Evolutionary conservation across 208 protist species (phyloP).

Genomic region (Vickermania spadyakhi): DNA sequence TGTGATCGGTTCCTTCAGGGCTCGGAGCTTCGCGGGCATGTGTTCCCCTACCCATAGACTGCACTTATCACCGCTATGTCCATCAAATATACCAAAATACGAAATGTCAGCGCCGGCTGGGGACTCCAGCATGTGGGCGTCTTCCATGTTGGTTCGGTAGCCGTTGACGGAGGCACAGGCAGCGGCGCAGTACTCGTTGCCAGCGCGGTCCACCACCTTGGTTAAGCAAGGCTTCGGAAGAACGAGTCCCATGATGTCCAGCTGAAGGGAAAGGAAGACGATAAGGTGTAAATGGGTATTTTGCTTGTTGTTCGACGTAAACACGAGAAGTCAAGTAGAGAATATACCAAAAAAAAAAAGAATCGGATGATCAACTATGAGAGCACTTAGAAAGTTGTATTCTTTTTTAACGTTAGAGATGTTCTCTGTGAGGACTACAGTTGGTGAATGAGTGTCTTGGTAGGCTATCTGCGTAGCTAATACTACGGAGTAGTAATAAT

Average conservation of each 20-base stretch:
- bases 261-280: slow-evolving; percentile 1
- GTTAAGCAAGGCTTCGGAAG: slow-evolving; percentile 81
- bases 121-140: slow-evolving; percentile 68
- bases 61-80: slow-evolving; percentile 79
- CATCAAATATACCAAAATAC: slow-evolving; percentile 88
- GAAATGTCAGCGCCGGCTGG: slow-evolving; percentile 16
- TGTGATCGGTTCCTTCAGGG: slow-evolving; percentile 37
- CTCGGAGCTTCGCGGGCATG: slow-evolving; percentile 38
- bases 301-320: neutral
- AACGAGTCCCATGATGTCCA: slow-evolving; percentile 51
- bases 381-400: slow-evolving; percentile 4
- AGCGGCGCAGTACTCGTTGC: slow-evolving; percentile 40
- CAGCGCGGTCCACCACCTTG: slow-evolving; percentile 73
- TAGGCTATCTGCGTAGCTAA: too few relatives aligned
- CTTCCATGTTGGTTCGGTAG: slow-evolving; percentile 83
- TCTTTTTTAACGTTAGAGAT: too few relatives aligned
- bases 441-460: too few relatives aligned
- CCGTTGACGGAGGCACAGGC: slow-evolving; percentile 65
- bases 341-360: slow-evolving; percentile 9
- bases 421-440: too few relatives aligned
- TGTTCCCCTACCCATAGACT: slow-evolving; percentile 63
- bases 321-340: slow-evolving; percentile 8
- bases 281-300: neutral
- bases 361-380: slow-evolving; percentile 5
- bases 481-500: too few relatives aligned